A percentile compares a stretch with the other conserved stretches of the same genome.
These are phyloP conservation scores for Plasmodium sp. DNA, from an alignment of 169 alveolate species.

Conservation along the genomic window DNA sequence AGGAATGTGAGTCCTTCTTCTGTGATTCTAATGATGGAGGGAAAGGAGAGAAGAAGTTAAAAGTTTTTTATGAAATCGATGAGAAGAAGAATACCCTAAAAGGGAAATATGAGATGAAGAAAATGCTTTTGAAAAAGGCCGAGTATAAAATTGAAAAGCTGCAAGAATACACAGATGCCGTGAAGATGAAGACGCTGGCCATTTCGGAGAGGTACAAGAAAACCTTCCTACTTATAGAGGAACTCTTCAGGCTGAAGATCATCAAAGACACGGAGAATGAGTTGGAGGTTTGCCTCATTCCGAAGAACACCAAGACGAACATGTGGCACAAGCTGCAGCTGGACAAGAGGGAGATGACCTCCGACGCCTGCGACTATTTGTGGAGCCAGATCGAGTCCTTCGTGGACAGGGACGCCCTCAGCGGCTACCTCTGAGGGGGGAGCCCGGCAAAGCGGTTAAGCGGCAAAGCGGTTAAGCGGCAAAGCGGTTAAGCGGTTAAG, in stretches of 20 bases:
- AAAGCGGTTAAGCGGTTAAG: too few species aligned
- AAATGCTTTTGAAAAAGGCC: constrained; percentile 43
- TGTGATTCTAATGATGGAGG: constrained; percentile 49
- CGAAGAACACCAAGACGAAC: constrained; percentile 51
- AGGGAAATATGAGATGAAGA: constrained; percentile 44
- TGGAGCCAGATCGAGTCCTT: constrained; percentile 72
- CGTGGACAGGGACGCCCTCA: constrained; percentile 46
- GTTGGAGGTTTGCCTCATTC: constrained; percentile 53
- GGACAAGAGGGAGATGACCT: constrained; percentile 57
- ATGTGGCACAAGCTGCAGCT: constrained; percentile 67
- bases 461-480: too few species aligned
- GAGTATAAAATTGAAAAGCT: constrained; percentile 50
- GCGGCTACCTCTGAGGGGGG: not conserved
- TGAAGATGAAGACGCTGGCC: constrained; percentile 37
- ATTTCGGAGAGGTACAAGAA: constrained; percentile 39
- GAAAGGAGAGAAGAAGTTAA: constrained; percentile 43
- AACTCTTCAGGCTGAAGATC: constrained; percentile 38
- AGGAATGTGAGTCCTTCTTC: constrained; percentile 64
- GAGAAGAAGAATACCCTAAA: constrained; percentile 46
- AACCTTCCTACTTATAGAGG: constrained; percentile 41
- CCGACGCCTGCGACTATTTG: constrained; percentile 54
- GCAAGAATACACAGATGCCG: constrained; percentile 59
- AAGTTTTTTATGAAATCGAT: constrained; percentile 58
- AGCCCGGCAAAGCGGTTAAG: too few species aligned
- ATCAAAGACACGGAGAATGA: constrained; percentile 55